phyloP scores from a whole-genome alignment of 768 basidiomycete species.

The Lactifluus subvellereus region DNA sequence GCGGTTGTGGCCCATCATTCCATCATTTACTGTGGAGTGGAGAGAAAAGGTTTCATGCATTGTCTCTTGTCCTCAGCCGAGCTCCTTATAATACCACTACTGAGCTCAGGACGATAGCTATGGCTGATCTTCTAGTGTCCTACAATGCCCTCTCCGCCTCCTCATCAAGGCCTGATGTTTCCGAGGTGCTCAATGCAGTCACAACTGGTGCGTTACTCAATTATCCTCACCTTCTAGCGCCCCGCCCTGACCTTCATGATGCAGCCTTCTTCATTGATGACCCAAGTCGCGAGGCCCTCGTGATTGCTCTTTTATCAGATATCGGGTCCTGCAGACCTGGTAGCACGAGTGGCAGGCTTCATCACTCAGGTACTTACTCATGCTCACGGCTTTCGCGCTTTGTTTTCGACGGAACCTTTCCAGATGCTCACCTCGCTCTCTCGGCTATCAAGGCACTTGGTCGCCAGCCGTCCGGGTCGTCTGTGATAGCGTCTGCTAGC shows the following conservation, averaged over 20 bases:
- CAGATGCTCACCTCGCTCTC: slow-evolving; percentile 66
- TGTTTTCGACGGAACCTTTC: background rate
- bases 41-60: slow-evolving; percentile 4
- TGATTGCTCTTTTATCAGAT: slow-evolving; percentile 5
- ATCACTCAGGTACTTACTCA: slow-evolving; percentile 13
- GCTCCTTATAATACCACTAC: background rate
- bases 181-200: slow-evolving; percentile 45
- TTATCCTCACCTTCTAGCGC: slow-evolving; percentile 31
- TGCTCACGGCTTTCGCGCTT: background rate
- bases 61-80: slow-evolving; percentile 4
- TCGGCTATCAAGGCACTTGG: slow-evolving; percentile 71
- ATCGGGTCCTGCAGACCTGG: slow-evolving; percentile 16
- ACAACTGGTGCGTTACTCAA: slow-evolving; percentile 38
- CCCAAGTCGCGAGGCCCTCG: slow-evolving; percentile 9
- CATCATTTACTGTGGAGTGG: background rate
- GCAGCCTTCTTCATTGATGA: slow-evolving; percentile 29
- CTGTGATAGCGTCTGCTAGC: slow-evolving; percentile 45
- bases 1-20: background rate
- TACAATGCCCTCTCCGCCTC: slow-evolving; percentile 36
- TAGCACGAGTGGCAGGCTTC: slow-evolving; percentile 13
- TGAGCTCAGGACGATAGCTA: slow-evolving; percentile 23
- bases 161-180: slow-evolving; percentile 34
- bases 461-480: slow-evolving; percentile 62
- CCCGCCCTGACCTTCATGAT: slow-evolving; percentile 42
- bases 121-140: slow-evolving; percentile 43